Evolutionary conservation across 2,329 filamentous ascomycete species (phyloP).

Genomic region (Akanthomyces dipterigenus): DNA sequence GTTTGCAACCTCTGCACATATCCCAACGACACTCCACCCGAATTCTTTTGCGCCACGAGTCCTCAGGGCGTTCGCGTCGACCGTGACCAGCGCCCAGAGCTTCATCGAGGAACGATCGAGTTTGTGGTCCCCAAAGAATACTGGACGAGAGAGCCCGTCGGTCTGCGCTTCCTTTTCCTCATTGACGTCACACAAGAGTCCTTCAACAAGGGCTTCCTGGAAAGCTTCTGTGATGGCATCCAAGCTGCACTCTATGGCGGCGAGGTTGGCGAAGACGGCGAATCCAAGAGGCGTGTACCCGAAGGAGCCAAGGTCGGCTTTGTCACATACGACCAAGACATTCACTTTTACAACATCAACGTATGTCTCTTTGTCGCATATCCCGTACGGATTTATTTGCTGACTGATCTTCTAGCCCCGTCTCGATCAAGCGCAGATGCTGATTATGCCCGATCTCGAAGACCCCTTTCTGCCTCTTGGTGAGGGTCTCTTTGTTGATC

Average conservation of each 20-base stretch:
- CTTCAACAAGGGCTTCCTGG: slow-evolving; percentile 82
- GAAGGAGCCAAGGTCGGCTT: slow-evolving; percentile 84
- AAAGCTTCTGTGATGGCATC: slow-evolving; percentile 86
- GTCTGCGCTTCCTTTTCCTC: slow-evolving; percentile 80
- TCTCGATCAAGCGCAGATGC: slow-evolving; percentile 87
- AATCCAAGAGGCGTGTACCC: slow-evolving; percentile 55
- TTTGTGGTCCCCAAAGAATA: slow-evolving; percentile 98
- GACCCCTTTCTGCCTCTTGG: slow-evolving; percentile 92
- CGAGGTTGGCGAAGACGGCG: slow-evolving; percentile 47
- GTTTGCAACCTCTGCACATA: slow-evolving; percentile 98
- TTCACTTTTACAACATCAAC: slow-evolving; percentile 96
- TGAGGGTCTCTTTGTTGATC: slow-evolving; percentile 90
- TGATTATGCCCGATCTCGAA: slow-evolving; percentile 96
- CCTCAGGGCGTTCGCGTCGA: slow-evolving; percentile 83
- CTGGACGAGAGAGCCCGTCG: slow-evolving; percentile 90
- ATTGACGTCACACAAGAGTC: slow-evolving; percentile 92
- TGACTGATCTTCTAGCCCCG: slow-evolving; percentile 45
- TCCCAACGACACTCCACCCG: slow-evolving; percentile 84
- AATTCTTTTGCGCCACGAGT: slow-evolving; percentile 90
- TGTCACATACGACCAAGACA: slow-evolving; percentile 90
- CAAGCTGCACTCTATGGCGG: slow-evolving; percentile 75
- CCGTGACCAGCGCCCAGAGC: slow-evolving; percentile 79
- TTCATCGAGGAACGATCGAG: slow-evolving; percentile 88
- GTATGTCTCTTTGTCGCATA: slow-evolving; percentile 40
- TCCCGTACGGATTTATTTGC: no score